These are phyloP conservation scores for Candida ponderosae DNA, from an alignment of 805 yeast genomes.

Conservation along the genomic window DNA sequence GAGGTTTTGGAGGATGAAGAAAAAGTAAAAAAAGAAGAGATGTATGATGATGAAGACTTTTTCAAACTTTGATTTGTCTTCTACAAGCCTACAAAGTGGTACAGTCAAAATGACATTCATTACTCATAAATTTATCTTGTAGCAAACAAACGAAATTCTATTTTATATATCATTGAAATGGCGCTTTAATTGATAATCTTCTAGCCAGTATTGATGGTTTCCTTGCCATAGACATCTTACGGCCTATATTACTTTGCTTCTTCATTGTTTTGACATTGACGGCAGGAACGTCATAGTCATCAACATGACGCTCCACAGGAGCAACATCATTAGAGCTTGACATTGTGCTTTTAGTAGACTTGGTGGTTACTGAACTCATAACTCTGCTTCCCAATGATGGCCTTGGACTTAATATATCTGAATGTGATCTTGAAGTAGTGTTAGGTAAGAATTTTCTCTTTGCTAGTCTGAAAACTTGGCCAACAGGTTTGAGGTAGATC, in stretches of 20 bases:
- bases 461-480: conserved; percentile 66
- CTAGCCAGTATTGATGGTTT: conserved; percentile 28
- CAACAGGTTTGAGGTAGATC: conserved; percentile 75
- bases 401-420: conserved; percentile 6
- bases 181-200: conserved; percentile 23
- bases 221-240: conserved; percentile 22
- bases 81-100: no score
- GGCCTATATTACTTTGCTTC: conserved; percentile 23
- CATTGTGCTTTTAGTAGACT: background rate
- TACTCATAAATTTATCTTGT: no score
- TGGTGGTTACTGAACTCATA: conserved; percentile 3
- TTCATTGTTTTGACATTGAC: conserved; percentile 26
- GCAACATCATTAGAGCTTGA: conserved; percentile 3
- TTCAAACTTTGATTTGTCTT: no score
- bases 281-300: conserved; percentile 32
- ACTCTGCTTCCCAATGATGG: conserved; percentile 5
- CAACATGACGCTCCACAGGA: conserved; percentile 19
- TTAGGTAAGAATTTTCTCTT: conserved; percentile 40
- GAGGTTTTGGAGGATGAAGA: conserved; percentile 3
- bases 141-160: no score
- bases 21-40: background rate
- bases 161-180: conserved; percentile 11
- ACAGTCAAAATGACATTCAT: no score
- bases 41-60: no score
- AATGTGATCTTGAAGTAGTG: conserved; percentile 38